phyloP scores from a whole-genome alignment of 139 green algal species.

The Chlorella sorokiniana region DNA sequence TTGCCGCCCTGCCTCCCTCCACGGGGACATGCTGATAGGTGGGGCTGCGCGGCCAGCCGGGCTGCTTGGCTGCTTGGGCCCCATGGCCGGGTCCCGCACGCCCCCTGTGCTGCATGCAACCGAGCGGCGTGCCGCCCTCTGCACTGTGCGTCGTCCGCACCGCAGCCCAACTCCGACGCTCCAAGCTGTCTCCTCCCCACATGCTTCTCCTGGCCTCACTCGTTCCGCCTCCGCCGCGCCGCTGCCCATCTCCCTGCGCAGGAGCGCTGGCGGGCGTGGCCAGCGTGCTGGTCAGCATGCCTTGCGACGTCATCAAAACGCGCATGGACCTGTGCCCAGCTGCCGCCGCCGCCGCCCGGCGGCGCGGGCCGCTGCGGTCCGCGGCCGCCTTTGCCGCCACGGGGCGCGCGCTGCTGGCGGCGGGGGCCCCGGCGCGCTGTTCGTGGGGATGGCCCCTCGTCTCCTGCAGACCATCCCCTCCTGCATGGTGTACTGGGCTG shows the following conservation, averaged over 20 bases:
- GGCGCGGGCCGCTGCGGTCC: conserved; percentile 18
- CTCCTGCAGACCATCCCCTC: conserved; percentile 55
- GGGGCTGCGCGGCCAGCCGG: neutral
- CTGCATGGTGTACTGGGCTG: conserved; percentile 55
- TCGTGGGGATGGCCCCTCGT: conserved; percentile 64
- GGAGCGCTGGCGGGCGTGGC: conserved; percentile 63
- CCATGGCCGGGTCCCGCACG: too few species aligned
- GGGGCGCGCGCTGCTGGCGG: conserved; percentile 30
- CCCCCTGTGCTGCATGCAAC: too few species aligned
- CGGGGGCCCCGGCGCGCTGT: conserved; percentile 58
- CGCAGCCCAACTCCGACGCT: too few species aligned
- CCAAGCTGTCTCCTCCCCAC: neutral
- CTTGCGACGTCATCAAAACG: conserved; percentile 72
- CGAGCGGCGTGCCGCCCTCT: too few species aligned
- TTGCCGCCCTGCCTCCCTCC: conserved; percentile 26
- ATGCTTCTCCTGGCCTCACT: neutral
- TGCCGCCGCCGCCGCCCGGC: neutral
- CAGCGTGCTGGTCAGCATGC: conserved; percentile 71
- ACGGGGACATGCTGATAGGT: conserved; percentile 57
- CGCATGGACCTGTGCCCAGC: conserved; percentile 55
- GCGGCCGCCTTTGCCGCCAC: conserved; percentile 47
- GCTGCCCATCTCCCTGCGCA: neutral
- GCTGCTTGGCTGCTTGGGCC: neutral
- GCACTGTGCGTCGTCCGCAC: too few species aligned
- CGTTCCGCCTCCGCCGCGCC: neutral